These are phyloP conservation scores for Tuber calosporum DNA, from an alignment of 495 filamentous ascomycete genomes.

Conservation along the genomic window DNA sequence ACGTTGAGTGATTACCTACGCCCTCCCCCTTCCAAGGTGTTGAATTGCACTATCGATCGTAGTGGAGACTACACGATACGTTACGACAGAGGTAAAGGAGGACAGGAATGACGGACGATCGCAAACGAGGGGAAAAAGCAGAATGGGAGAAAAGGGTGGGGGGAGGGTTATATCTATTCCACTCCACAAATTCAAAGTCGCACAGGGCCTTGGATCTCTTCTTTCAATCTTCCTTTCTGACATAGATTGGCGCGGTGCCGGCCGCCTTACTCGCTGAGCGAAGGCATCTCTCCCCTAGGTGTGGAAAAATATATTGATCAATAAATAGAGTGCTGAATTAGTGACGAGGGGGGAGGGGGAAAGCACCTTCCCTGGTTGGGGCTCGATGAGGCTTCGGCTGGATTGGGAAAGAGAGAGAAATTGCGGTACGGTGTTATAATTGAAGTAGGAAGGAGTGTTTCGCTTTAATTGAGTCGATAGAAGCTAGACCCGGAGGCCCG, in stretches of 20 bases:
- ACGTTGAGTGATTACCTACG: neutral
- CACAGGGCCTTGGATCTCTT: neutral
- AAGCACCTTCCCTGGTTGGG: neutral
- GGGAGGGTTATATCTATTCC: neutral
- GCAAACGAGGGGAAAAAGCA: neutral
- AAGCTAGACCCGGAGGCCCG: neutral
- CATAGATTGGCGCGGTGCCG: conserved; percentile 13
- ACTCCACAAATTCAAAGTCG: neutral
- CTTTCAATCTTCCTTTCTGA: neutral
- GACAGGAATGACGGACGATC: neutral
- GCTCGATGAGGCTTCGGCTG: neutral
- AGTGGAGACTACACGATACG: neutral
- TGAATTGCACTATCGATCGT: neutral
- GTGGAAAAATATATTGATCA: neutral
- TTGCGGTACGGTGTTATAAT: neutral
- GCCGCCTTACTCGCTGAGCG: conserved; percentile 5
- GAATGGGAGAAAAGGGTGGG: neutral
- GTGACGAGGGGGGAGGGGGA: neutral
- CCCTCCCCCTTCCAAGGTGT: neutral
- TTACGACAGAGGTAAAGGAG: neutral
- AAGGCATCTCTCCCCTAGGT: neutral
- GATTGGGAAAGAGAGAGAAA: neutral
- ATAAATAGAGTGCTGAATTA: neutral
- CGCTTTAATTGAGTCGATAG: neutral
- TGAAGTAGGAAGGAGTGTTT: neutral